These are phyloP conservation scores for Annulohypoxylon bovei DNA, from an alignment of 495 filamentous ascomycete genomes.

Conservation along the genomic window DNA sequence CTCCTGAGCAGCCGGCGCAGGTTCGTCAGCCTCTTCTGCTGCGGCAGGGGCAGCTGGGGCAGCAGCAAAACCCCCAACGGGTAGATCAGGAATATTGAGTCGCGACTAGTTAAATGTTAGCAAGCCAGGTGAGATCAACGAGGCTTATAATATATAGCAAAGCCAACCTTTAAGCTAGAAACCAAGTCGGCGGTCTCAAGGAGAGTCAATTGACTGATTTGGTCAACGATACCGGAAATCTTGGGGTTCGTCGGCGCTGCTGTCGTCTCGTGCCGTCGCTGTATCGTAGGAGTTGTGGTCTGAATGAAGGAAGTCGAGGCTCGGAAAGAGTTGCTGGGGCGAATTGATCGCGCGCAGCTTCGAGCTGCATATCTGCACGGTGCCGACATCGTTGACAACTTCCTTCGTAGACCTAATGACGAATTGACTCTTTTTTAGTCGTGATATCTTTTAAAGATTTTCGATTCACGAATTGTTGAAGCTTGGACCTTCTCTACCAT, in stretches of 20 bases:
- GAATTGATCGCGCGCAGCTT: conserved; percentile 67
- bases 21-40: conserved; percentile 77
- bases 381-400: conserved; percentile 62
- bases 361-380: conserved; percentile 67
- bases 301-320: conserved; percentile 52
- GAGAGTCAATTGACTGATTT: conserved; percentile 96
- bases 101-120: conserved; percentile 69
- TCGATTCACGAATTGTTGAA: conserved; percentile 46
- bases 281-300: conserved; percentile 48
- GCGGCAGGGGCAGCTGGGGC: conserved; percentile 68
- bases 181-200: conserved; percentile 97
- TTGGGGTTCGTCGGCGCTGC: conserved; percentile 81
- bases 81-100: conserved; percentile 97
- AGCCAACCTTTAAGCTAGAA: conserved; percentile 80
- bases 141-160: background rate
- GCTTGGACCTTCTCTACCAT: conserved; percentile 31
- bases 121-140: background rate
- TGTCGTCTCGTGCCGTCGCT: conserved; percentile 77
- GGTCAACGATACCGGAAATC: conserved; percentile 91
- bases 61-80: conserved; percentile 81
- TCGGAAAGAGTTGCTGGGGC: conserved; percentile 50
- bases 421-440: conserved; percentile 31
- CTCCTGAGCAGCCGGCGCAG: conserved; percentile 85
- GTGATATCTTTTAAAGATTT: conserved; percentile 40
- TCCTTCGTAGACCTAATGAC: conserved; percentile 27